phyloP scores from a whole-genome alignment of 768 basidiomycete species.

The Paxillus involutus region DNA sequence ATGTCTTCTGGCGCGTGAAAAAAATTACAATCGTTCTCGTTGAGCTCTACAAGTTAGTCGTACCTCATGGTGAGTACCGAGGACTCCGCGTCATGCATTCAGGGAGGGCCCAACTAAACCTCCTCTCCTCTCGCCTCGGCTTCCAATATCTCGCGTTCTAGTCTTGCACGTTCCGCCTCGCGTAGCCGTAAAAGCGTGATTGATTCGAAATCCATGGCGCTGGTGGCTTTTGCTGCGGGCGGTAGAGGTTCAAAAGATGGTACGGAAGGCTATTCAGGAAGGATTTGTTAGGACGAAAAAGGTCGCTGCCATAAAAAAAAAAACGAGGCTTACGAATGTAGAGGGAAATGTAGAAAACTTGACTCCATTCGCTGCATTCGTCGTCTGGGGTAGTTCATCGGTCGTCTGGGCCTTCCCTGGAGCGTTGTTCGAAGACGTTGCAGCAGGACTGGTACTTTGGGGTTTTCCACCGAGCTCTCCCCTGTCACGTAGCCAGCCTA shows the following conservation, averaged over 20 bases:
- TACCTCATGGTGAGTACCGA: constrained; percentile 9
- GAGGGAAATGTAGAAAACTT: constrained; percentile 64
- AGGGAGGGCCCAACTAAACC: not conserved
- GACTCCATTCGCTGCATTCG: constrained; percentile 16
- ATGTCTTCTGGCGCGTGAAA: not conserved
- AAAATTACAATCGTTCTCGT: constrained; percentile 1
- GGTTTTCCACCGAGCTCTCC: constrained; percentile 52
- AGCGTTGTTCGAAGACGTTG: constrained; percentile 21
- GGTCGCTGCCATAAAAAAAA: not conserved
- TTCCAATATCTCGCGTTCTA: constrained; percentile 77
- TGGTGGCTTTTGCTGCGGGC: constrained; percentile 21
- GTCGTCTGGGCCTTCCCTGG: not conserved
- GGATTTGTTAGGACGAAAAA: constrained; percentile 5
- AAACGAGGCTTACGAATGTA: constrained; percentile 12
- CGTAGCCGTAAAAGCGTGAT: constrained; percentile 78
- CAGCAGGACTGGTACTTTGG: constrained; percentile 9
- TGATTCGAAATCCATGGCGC: constrained; percentile 73
- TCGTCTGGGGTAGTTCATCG: too few relatives aligned
- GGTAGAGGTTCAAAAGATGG: constrained; percentile 15
- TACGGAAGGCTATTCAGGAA: constrained; percentile 16
- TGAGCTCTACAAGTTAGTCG: constrained; percentile 8
- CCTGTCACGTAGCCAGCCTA: constrained; percentile 71
- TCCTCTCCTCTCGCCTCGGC: constrained; percentile 48
- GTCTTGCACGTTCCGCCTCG: constrained; percentile 74
- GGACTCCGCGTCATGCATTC: not conserved